Conservation (phyloP, 2,329 filamentous ascomycete genomes). For the Colletotrichum sublineola region DNA sequence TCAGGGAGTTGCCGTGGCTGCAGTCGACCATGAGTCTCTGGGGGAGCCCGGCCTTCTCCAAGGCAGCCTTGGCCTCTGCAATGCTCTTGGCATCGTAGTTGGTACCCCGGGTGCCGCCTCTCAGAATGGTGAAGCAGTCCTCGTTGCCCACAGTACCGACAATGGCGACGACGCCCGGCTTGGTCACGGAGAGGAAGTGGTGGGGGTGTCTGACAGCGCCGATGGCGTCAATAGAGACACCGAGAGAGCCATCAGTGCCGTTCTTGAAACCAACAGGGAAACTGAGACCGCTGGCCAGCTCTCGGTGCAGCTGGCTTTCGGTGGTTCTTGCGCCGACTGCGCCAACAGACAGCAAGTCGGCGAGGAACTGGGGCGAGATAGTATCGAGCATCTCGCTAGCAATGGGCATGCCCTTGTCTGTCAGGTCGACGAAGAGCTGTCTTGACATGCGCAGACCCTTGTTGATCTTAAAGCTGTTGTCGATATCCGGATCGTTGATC, state of each 20-base stretch:
- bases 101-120: conserved; percentile 91
- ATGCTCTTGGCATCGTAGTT: conserved; percentile 94
- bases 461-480: conserved; percentile 99
- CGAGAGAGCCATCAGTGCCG: conserved; percentile 91
- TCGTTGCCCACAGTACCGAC: conserved; percentile 95
- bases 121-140: conserved; percentile 95
- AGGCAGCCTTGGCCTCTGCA: conserved; percentile 82
- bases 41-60: conserved; percentile 79
- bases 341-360: conserved; percentile 90
- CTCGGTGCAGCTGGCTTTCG: conserved; percentile 94
- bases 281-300: conserved; percentile 91
- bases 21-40: conserved; percentile 96
- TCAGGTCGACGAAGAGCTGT: conserved; percentile 94
- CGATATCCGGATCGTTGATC: conserved; percentile 98
- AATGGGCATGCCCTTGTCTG: conserved; percentile 92
- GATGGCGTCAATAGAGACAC: conserved; percentile 95
- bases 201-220: conserved; percentile 92
- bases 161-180: conserved; percentile 94
- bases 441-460: conserved; percentile 90
- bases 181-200: conserved; percentile 97
- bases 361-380: conserved; percentile 96
- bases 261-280: conserved; percentile 99
- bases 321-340: conserved; percentile 97
- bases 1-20: conserved; percentile 95
- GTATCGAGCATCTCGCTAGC: conserved; percentile 99